Base-by-base conservation (phyloP, 352 stramenopile genomes). In the Globisporangium carolinianum region DNA sequence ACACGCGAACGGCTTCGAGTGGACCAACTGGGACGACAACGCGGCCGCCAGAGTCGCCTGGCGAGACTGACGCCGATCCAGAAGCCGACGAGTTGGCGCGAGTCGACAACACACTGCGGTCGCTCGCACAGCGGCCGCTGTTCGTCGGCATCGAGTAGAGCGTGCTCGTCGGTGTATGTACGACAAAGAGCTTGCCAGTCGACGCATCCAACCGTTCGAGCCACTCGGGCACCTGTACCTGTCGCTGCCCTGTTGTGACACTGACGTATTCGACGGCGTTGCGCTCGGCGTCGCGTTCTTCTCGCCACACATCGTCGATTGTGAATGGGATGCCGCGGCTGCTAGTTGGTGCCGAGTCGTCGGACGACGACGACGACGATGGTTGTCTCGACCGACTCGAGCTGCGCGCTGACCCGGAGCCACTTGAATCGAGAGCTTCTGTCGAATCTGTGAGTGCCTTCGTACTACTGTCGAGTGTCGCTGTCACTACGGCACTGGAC, bases 1-100 rank as follows among this genome's bases (percentile, higher is more conserved):
- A 53, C 8, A 64, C 61, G 7, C 65, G 65, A 12, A 72, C 53
- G 11, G 65, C 65, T 55, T 72, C 65, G 12, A 72, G 48, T 15
- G 65, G 57, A 8, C 65, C 62, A 14, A 72, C 47, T 24, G 65
- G 65, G 1, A 72, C 52, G 35, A 47, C 46, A 2, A 53, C 17
- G 9, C 54, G 54, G 12, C 59, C 42, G 10, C 47, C 47, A 3
- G 47, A 61, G n/a, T 45, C 47, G 10, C 37, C 42, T n/a, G 37
- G 24, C 11, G 58, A 51, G 1, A n/a, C 38, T 1, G 32, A 37
- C 9, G 32, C 7, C 10, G 56, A 47, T 6, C 24, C 51, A 32
- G 41, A 38, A 6, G 46, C 5, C 0, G 58, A 59, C 15, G 58
- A 59, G 10, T 50, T 51, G 0, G 43, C 17, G 5, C 42, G 39